Conservation (phyloP, 2,329 filamentous ascomycete genomes). For the Cytospora piceae region DNA sequence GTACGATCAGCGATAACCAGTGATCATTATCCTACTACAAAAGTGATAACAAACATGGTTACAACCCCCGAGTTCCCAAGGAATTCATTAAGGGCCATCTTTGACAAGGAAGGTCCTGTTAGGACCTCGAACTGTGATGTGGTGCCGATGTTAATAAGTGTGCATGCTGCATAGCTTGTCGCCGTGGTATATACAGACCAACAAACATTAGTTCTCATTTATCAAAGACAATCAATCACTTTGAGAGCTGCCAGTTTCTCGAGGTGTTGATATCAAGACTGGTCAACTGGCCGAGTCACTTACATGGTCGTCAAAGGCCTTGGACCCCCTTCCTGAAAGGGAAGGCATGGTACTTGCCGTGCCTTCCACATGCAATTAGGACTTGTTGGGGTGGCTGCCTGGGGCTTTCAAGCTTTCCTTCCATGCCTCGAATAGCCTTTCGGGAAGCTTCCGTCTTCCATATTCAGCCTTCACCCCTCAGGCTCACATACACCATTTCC, state of each 20-base stretch:
- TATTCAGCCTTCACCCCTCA: too few relatives aligned
- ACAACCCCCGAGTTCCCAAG: background rate
- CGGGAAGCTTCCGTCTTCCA: background rate
- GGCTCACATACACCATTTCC: background rate
- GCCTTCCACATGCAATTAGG: background rate
- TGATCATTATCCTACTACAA: background rate
- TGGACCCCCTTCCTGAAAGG: background rate
- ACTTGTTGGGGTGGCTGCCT: background rate
- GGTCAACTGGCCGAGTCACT: background rate
- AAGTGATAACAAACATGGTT: background rate
- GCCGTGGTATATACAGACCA: too few relatives aligned
- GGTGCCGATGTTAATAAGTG: too few relatives aligned
- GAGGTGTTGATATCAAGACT: background rate
- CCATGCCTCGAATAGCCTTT: background rate
- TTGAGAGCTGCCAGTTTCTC: too few relatives aligned
- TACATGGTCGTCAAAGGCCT: background rate
- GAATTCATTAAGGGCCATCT: background rate
- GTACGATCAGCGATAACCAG: background rate
- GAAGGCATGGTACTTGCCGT: background rate
- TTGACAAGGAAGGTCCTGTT: background rate
- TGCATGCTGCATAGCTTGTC: too few relatives aligned
- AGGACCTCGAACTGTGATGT: background rate
- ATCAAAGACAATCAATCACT: too few relatives aligned
- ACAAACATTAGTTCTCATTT: too few relatives aligned
- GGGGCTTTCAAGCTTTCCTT: background rate